Evolutionary conservation across 208 protist species (phyloP), one percentile per base, ranked within the genome.

Genomic region (Trypanosoma scelopori): DNA sequence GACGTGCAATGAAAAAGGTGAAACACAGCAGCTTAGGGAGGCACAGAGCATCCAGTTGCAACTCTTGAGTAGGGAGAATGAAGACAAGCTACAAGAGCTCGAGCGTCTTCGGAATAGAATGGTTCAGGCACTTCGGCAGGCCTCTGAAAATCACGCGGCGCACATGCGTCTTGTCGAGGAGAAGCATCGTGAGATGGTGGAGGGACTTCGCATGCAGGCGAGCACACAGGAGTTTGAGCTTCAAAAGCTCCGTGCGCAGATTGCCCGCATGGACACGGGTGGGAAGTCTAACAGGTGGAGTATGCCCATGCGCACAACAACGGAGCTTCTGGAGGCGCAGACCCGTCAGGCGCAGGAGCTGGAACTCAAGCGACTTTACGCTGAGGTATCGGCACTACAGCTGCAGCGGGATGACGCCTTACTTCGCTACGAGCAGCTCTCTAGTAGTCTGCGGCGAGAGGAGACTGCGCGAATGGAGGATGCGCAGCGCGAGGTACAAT

Each of bases 81-180:
- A 66, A 13, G 83, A 90, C 56, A 84, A 89, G 61, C 18, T 84
- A 28, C 72, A 91, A 49, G 85, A 92, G 62, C 67, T 92, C 12
- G 85, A 94, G 76, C 79, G 74, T 20, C 70, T 92, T 53, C 79
- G 85, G 7, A 62, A 57, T 16, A 73, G 79, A 53, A 92, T 94
- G 88, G 56, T 87, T 0, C 75, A 75, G 60, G 80, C 85, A 49
- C 79, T 94, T 45, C 77, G 83, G 5, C 81, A 87, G 71, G 63
- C 84, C 9, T 68, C 76, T 23, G 83, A 90, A 53, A 94, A 89
- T 57, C 88, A 94, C 69, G 76, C 76, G n/a, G 69, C 81, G 2
- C 88, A 94, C 67, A 72, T 94, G 12, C 80, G 81, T 47, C 55
- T 90, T 27, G 82, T 94, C 20, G 85, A 91, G 73, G 88, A 94